Percentiles rank a stretch among this genome's conserved stretches.
Evolutionary conservation across 805 yeast species (phyloP).

Genomic region (Saccharomycopsis oosterbeekiorum): DNA sequence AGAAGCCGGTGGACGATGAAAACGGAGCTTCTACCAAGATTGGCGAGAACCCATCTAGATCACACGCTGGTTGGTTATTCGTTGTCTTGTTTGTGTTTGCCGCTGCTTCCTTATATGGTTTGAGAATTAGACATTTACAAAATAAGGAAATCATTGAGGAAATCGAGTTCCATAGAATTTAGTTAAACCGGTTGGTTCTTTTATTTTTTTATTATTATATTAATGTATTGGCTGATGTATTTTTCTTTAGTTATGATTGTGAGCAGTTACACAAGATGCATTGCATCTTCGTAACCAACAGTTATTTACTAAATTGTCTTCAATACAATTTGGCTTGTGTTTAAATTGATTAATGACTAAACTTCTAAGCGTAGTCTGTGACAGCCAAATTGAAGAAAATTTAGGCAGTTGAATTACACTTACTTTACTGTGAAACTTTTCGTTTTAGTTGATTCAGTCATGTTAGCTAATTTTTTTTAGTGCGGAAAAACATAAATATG

Average conservation of each 20-base stretch:
- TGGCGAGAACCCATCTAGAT: not conserved
- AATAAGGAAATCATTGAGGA: slow-evolving; percentile 13
- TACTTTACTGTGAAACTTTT: not conserved
- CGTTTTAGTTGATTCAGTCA: not conserved
- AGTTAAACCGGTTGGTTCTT: not conserved
- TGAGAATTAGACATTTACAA: slow-evolving; percentile 14
- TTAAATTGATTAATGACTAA: too few relatives aligned
- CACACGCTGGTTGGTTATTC: slow-evolving; percentile 13
- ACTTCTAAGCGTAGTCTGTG: too few relatives aligned
- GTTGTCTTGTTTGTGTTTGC: slow-evolving; percentile 13
- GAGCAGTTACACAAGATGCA: too few relatives aligned
- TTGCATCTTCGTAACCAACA: not conserved
- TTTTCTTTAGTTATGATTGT: too few relatives aligned
- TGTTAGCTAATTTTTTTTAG: not conserved
- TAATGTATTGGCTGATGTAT: too few relatives aligned
- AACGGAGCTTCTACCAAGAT: not conserved
- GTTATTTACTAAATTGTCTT: not conserved
- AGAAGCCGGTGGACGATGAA: slow-evolving; percentile 8
- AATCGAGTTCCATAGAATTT: slow-evolving; percentile 16
- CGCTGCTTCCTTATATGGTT: slow-evolving; percentile 9
- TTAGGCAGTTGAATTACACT: too few relatives aligned
- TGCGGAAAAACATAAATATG: not conserved
- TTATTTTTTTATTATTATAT: too few relatives aligned
- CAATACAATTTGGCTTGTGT: too few relatives aligned
- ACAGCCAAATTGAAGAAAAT: too few relatives aligned